phyloP scores from a whole-genome alignment of 73 alveolate genomes.

The Paramecium octaurelia region DNA sequence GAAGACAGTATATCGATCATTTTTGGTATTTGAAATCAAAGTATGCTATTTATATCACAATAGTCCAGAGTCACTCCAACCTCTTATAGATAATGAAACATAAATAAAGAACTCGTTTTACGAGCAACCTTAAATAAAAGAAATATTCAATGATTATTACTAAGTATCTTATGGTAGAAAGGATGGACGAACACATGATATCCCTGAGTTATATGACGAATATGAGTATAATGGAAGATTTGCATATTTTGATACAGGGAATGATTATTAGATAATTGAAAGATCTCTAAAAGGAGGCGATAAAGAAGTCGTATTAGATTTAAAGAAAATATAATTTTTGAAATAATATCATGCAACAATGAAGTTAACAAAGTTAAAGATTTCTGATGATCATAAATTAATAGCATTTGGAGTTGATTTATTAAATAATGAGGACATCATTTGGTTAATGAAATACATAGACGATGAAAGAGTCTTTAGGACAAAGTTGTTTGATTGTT shows the following conservation, averaged over 20 bases:
- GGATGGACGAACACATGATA: constrained; percentile 42
- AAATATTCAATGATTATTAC: not conserved
- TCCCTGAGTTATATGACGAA: constrained; percentile 58
- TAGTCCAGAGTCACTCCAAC: constrained; percentile 4
- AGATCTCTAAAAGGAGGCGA: constrained; percentile 38
- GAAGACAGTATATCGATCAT: constrained; percentile 11
- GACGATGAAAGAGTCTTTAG: constrained; percentile 16
- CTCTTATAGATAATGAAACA: not conserved
- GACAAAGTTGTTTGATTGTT: constrained; percentile 37
- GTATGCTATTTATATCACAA: not conserved
- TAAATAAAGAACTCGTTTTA: not conserved
- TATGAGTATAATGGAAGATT: constrained; percentile 40
- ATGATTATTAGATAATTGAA: constrained; percentile 42
- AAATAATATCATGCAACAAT: constrained; percentile 36
- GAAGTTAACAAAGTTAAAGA: constrained; percentile 28
- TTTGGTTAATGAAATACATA: constrained; percentile 41
- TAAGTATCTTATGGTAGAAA: constrained; percentile 26
- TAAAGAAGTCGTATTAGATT: constrained; percentile 22
- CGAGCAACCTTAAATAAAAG: constrained; percentile 32
- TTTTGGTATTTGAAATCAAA: constrained; percentile 31
- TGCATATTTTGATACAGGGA: constrained; percentile 49
- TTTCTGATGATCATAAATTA: constrained; percentile 56
- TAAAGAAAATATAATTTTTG: constrained; percentile 11
- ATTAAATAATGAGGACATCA: constrained; percentile 32
- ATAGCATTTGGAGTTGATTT: constrained; percentile 62